Base-by-base conservation (phyloP, 305 asterid genomes). In the Fraxinus floribunda region DNA sequence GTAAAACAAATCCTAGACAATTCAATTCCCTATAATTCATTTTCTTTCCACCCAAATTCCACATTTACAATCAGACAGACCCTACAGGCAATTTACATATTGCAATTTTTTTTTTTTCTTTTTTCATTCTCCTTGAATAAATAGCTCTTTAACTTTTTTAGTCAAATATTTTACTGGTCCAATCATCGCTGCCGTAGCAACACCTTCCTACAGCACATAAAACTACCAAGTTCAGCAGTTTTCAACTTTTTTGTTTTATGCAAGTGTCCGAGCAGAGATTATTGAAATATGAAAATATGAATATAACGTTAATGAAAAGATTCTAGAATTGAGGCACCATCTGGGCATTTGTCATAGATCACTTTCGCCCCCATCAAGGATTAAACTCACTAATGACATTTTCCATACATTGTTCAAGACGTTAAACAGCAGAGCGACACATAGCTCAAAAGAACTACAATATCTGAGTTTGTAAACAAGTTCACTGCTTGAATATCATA, bases 401-500 rank as follows among this genome's bases (percentile, higher is more conserved):
- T 81, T 84, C 38, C 32, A 57, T 20, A 60, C 57, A 57, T 41
- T 26, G 35, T 60, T 18, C 71, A 20, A 70, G 78, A 30, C 18
- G 26, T 75, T 62, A 71, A 44, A 75, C 15, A 22, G 26, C 80
- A 73, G 71, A 36, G 39, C 74, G 71, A 60, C 71, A 20, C 68
- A 5, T 18, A 80, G 57, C 5, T 44, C 72, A 18, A 26, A 20
- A 49, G 30, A 78, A 78, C n/a, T 71, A 81, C 84, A 79, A 79
- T 39, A 5, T 34, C 18, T 30, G 76, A 83, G 81, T 68, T 39
- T 55, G 49, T 38, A 52, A 10, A 80, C 62, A 79, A 80, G 57
- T 83, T 79, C 81, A 78, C 75, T 60, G 52, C 81, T 78, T 81
- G 77, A 76, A 71, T 78, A 66, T 75, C 75, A 83, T 77, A 83